These are phyloP conservation scores for Lolium multiflorum DNA, from an alignment of 176 grass and related monocot species.

Conservation along the genomic window DNA sequence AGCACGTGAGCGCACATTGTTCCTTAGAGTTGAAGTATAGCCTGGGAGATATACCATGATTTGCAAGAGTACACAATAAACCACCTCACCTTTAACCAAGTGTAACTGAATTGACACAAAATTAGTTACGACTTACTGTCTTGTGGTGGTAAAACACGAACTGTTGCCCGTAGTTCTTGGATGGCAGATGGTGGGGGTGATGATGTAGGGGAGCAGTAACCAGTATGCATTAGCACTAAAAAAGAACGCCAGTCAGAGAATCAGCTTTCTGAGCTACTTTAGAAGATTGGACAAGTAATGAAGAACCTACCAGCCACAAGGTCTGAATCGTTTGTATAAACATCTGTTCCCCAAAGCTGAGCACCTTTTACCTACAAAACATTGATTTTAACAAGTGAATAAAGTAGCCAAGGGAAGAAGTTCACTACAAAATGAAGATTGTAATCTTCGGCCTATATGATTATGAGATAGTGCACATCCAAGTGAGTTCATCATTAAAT, in stretches of 20 bases:
- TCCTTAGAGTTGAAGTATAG: slow-evolving; percentile 92
- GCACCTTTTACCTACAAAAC: slow-evolving; percentile 92
- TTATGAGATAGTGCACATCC: neutral
- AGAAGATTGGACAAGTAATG: slow-evolving; percentile 26
- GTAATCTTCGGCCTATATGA: slow-evolving; percentile 10
- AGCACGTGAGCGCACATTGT: slow-evolving; percentile 97
- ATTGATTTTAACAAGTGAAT: slow-evolving; percentile 30
- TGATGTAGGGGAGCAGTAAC: slow-evolving; percentile 89
- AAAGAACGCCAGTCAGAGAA: slow-evolving; percentile 41
- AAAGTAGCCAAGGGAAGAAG: slow-evolving; percentile 21
- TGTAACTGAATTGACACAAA: slow-evolving; percentile 1
- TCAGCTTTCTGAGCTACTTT: slow-evolving; percentile 28
- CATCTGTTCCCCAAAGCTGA: slow-evolving; percentile 96
- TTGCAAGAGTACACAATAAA: slow-evolving; percentile 33
- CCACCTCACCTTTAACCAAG: slow-evolving; percentile 15
- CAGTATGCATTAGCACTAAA: slow-evolving; percentile 96
- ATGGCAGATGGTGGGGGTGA: slow-evolving; percentile 79
- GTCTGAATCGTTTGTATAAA: slow-evolving; percentile 96
- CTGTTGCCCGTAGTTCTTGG: slow-evolving; percentile 78
- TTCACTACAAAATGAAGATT: neutral
- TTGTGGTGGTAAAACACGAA: slow-evolving; percentile 81
- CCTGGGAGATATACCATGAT: slow-evolving; percentile 53
- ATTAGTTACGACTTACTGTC: slow-evolving; percentile 56
- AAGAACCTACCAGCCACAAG: slow-evolving; percentile 81
- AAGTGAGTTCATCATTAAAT: neutral